A percentile compares a stretch with the other conserved stretches of the same genome.
Evolutionary conservation across 2,329 filamentous ascomycete genomes (phyloP).

Genomic region (Tolypocladium inflatum): DNA sequence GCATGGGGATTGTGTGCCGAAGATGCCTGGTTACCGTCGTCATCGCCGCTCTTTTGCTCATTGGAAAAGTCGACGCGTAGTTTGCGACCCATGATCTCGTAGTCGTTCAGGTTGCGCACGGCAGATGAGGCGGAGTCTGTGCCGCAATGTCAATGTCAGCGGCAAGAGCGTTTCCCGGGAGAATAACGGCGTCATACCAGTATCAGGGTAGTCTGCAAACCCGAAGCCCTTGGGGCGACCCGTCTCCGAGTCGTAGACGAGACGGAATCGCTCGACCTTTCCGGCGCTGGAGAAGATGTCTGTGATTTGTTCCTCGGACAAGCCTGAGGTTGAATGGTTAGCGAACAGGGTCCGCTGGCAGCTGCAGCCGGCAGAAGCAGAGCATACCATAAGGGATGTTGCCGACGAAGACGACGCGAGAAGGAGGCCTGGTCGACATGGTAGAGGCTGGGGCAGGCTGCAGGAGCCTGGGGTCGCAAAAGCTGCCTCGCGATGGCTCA

Average conservation of each 20-base stretch:
- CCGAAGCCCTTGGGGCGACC: conserved; percentile 93
- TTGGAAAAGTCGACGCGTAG: conserved; percentile 94
- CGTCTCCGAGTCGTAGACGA: conserved; percentile 93
- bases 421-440: conserved; percentile 67
- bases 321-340: conserved; percentile 44
- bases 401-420: conserved; percentile 74
- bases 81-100: conserved; percentile 90
- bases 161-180: neutral
- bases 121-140: conserved; percentile 77
- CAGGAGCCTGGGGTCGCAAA: neutral
- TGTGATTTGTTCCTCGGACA: conserved; percentile 92
- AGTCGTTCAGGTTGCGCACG: conserved; percentile 89
- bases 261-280: conserved; percentile 81
- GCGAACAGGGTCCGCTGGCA: conserved; percentile 2
- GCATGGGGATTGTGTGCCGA: conserved; percentile 14
- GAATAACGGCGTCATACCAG: conserved; percentile 44
- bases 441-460: conserved; percentile 1
- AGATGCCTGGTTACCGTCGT: conserved; percentile 22
- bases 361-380: neutral
- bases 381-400: conserved; percentile 71
- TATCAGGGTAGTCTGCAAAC: conserved; percentile 90
- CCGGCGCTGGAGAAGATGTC: conserved; percentile 88
- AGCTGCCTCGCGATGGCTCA: neutral
- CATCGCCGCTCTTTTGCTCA: conserved; percentile 69
- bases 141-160: conserved; percentile 13